Evolutionary conservation across 169 alveolate genomes (phyloP).

Genomic region (Plasmodium adleri): DNA sequence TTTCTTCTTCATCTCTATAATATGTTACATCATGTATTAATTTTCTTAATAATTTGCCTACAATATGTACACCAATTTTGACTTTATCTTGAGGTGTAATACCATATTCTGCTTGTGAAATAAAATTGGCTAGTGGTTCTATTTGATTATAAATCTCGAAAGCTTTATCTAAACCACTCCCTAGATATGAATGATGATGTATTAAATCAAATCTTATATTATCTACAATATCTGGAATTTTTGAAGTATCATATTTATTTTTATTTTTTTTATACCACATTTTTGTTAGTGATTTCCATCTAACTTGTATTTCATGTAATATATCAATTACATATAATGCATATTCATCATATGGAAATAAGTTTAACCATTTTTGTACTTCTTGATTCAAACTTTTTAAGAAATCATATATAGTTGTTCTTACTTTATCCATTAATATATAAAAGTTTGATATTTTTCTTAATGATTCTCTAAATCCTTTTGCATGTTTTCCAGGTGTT

Average conservation of each 20-base stretch:
- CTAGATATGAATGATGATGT: conserved; percentile 87
- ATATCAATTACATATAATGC: conserved; percentile 81
- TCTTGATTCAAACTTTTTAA: conserved; percentile 80
- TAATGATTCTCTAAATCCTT: conserved; percentile 72
- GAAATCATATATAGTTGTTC: conserved; percentile 78
- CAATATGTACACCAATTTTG: conserved; percentile 86
- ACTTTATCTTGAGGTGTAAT: conserved; percentile 86
- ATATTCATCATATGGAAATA: conserved; percentile 84
- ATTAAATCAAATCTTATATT: conserved; percentile 88
- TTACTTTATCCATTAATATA: conserved; percentile 63
- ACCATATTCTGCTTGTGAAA: conserved; percentile 89
- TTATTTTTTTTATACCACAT: conserved; percentile 77
- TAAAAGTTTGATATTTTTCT: conserved; percentile 54
- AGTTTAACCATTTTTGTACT: conserved; percentile 82
- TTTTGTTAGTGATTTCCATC: conserved; percentile 81
- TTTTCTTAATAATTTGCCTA: conserved; percentile 84
- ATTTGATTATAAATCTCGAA: conserved; percentile 83
- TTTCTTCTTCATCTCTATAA: conserved; percentile 75
- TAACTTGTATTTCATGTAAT: conserved; percentile 76
- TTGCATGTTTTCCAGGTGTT: conserved; percentile 56
- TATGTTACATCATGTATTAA: conserved; percentile 87
- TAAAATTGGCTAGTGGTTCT: conserved; percentile 80
- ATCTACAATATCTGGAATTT: conserved; percentile 90
- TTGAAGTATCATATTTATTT: conserved; percentile 85
- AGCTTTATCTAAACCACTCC: conserved; percentile 83